Evolutionary conservation across 1,139 yeast species (phyloP).

Genomic region (Saccharomycopsis crataegensis): DNA sequence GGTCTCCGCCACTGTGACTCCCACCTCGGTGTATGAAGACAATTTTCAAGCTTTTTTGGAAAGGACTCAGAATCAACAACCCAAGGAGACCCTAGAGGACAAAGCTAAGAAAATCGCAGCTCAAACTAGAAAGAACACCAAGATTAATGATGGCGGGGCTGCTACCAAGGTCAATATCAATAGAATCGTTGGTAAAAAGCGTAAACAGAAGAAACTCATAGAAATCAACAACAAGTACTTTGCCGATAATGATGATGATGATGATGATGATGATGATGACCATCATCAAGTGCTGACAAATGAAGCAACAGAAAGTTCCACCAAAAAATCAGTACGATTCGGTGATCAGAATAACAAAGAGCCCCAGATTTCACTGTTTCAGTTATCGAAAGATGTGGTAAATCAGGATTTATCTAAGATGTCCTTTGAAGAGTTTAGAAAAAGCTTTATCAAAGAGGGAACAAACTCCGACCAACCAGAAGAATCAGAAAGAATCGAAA

Average conservation of each 20-base stretch:
- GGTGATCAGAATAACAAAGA: too few relatives aligned
- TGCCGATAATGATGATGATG: constrained; percentile 5
- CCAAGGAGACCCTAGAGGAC: neutral
- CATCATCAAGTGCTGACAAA: neutral
- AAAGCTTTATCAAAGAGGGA: neutral
- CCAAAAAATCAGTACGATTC: neutral
- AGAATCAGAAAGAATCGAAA: neutral
- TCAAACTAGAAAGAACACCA: too few relatives aligned
- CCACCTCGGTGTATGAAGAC: constrained; percentile 5
- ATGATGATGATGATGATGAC: neutral
- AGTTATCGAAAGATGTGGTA: neutral
- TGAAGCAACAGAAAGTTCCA: neutral
- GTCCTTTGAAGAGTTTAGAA: constrained; percentile 1
- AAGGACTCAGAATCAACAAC: neutral
- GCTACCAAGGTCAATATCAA: neutral
- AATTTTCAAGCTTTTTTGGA: constrained; percentile 6
- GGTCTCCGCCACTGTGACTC: constrained; percentile 4
- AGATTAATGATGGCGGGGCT: neutral
- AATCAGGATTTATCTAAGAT: constrained; percentile 4
- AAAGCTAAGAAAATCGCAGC: neutral
- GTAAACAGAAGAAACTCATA: neutral
- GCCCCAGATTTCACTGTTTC: too few relatives aligned
- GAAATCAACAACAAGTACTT: constrained; percentile 21
- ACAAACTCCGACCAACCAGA: neutral
- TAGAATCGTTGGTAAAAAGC: neutral